phyloP scores from a whole-genome alignment of 331 rosid species.

The Acacia concinna region DNA sequence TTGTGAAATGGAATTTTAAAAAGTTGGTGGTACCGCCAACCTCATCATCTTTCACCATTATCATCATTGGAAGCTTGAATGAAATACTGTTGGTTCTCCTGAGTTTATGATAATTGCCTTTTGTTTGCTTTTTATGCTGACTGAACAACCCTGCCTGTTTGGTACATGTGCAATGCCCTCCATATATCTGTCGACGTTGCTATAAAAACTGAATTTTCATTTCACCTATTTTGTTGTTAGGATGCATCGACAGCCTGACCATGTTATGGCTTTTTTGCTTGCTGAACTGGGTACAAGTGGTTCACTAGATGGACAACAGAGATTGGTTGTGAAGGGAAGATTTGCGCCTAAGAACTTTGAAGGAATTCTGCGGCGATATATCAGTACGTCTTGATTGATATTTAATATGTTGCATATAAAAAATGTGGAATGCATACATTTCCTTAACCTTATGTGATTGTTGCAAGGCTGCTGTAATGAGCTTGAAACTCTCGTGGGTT shows the following conservation, averaged over 20 bases:
- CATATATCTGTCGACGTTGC: background rate
- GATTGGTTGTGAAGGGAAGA: conserved; percentile 96
- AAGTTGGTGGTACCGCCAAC: background rate
- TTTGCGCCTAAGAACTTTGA: conserved; percentile 97
- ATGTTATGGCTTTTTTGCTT: conserved; percentile 91
- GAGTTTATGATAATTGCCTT: background rate
- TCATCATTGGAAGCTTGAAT: background rate
- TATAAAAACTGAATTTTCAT: background rate
- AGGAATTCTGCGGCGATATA: conserved; percentile 91
- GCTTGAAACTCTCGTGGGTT: background rate
- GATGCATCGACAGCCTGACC: conserved; percentile 97
- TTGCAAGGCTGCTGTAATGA: background rate
- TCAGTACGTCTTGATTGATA: conserved; percentile 62
- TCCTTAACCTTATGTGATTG: background rate
- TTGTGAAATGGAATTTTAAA: background rate
- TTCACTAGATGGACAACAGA: conserved; percentile 97
- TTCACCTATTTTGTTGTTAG: conserved; percentile 36
- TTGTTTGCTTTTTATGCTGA: background rate
- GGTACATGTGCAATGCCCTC: background rate
- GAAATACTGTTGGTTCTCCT: background rate
- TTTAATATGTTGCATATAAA: background rate
- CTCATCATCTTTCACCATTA: background rate
- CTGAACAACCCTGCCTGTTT: background rate
- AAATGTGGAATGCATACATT: background rate
- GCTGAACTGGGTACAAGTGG: conserved; percentile 98